Conservation (phyloP, 768 basidiomycete genomes). For the Scleroderma citrinum region DNA sequence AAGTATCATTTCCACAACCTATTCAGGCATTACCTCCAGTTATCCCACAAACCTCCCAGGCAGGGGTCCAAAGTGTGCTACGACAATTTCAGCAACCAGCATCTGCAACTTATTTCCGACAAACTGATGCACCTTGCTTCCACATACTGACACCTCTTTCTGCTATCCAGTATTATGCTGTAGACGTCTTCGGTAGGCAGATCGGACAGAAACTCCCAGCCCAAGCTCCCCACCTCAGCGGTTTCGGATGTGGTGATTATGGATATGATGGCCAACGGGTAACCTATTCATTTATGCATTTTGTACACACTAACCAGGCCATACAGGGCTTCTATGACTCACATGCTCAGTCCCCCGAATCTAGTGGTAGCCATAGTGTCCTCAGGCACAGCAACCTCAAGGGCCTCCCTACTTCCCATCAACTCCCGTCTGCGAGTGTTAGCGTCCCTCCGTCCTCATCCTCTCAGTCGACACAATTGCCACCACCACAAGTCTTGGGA, state of each 20-base stretch:
- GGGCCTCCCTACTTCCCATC: slow-evolving; percentile 55
- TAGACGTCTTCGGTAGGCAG: slow-evolving; percentile 52
- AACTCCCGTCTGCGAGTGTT: slow-evolving; percentile 38
- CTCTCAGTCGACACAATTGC: slow-evolving; percentile 48
- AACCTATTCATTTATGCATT: slow-evolving; percentile 40
- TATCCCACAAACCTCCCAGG: slow-evolving; percentile 35
- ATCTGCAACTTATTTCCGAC: slow-evolving; percentile 65
- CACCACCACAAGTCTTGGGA: slow-evolving; percentile 40
- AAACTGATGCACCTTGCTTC: slow-evolving; percentile 67
- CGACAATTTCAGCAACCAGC: slow-evolving; percentile 34
- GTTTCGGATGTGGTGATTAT: slow-evolving; percentile 63
- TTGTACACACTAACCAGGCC: slow-evolving; percentile 12
- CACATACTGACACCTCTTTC: slow-evolving; percentile 74
- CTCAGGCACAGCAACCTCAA: slow-evolving; percentile 76
- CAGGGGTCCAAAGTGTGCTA: slow-evolving; percentile 19
- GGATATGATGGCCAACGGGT: slow-evolving; percentile 56
- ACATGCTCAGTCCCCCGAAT: slow-evolving; percentile 57
- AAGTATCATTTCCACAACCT: slow-evolving; percentile 34
- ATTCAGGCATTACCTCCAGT: slow-evolving; percentile 18
- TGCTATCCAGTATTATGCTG: slow-evolving; percentile 50
- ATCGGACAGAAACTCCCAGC: slow-evolving; percentile 50
- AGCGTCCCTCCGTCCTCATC: slow-evolving; percentile 47
- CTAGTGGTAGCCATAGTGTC: slow-evolving; percentile 52
- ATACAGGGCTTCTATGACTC: slow-evolving; percentile 70
- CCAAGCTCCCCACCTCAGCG: slow-evolving; percentile 42